Conservation (phyloP, 2,329 filamentous ascomycete genomes). For the Fusarium torreyae region DNA sequence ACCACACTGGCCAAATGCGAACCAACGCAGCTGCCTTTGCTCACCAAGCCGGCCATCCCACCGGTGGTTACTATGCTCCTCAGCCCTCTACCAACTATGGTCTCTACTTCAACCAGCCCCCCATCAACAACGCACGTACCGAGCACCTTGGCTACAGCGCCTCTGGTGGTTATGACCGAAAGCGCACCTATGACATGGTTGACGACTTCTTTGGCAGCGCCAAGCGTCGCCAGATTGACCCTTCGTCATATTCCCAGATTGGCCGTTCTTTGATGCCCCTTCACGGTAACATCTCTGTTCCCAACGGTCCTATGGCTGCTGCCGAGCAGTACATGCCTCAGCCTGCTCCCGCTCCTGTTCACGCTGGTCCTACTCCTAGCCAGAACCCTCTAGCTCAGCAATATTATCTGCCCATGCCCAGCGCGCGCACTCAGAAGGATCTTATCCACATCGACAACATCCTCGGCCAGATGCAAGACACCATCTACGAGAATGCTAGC, state of each 20-base stretch:
- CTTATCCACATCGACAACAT: slow-evolving; percentile 94
- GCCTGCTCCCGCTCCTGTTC: slow-evolving; percentile 60
- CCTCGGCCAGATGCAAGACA: slow-evolving; percentile 95
- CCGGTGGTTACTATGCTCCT: slow-evolving; percentile 70
- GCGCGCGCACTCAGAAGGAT: slow-evolving; percentile 93
- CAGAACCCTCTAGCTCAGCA: slow-evolving; percentile 77
- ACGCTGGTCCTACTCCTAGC: slow-evolving; percentile 71
- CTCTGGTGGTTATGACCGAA: slow-evolving; percentile 76
- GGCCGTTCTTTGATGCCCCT: slow-evolving; percentile 89
- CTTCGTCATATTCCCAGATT: slow-evolving; percentile 90
- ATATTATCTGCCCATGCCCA: slow-evolving; percentile 88
- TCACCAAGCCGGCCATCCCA: slow-evolving; percentile 67
- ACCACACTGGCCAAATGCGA: slow-evolving; percentile 76
- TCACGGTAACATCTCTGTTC: slow-evolving; percentile 78
- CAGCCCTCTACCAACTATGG: slow-evolving; percentile 73
- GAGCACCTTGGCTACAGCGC: slow-evolving; percentile 76
- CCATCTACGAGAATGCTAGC: slow-evolving; percentile 93
- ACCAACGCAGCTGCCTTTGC: slow-evolving; percentile 69
- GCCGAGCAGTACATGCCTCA: slow-evolving; percentile 70
- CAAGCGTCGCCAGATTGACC: slow-evolving; percentile 92
- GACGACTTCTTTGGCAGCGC: slow-evolving; percentile 95
- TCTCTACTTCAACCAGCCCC: slow-evolving; percentile 82
- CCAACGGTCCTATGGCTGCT: slow-evolving; percentile 63
- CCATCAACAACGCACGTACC: slow-evolving; percentile 66
- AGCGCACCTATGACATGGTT: slow-evolving; percentile 88